A percentile compares a stretch with the other conserved stretches of the same genome.
phyloP scores from a whole-genome alignment of 257 asterid genomes.

The Penstemon davidsonii region DNA sequence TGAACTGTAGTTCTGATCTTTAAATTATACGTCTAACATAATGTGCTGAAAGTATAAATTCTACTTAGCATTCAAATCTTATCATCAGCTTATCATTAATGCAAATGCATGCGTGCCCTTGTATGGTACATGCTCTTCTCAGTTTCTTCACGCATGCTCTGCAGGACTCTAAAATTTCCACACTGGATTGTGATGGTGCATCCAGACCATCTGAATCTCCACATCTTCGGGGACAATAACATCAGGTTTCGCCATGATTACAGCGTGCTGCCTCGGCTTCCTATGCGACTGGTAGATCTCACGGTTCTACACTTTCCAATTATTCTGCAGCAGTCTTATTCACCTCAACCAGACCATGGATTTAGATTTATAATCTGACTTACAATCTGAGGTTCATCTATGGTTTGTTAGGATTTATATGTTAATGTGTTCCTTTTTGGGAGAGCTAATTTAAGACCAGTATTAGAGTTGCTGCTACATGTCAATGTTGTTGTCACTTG shows the following conservation, averaged over 20 bases:
- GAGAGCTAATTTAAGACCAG: no score
- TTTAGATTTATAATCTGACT: no score
- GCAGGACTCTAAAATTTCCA: constrained; percentile 42
- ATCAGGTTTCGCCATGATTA: constrained; percentile 26
- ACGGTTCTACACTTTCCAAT: not conserved
- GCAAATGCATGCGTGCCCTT: no score
- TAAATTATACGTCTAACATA: no score
- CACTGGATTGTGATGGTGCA: constrained; percentile 32
- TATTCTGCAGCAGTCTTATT: not conserved
- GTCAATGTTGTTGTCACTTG: no score
- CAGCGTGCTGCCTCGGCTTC: constrained; percentile 27
- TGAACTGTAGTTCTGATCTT: no score
- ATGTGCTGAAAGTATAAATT: no score
- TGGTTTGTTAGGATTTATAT: not conserved
- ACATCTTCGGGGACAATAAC: constrained; percentile 28
- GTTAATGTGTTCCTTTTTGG: not conserved
- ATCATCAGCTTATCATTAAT: no score
- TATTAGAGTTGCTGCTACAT: no score
- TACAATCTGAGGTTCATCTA: not conserved
- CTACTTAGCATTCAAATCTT: no score
- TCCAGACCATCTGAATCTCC: constrained; percentile 38
- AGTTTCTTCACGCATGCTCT: constrained; percentile 7
- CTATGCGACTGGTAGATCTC: not conserved
- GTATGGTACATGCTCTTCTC: not conserved
- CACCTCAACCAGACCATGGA: not conserved